phyloP scores from a whole-genome alignment of 768 basidiomycete genomes.

The Tulasnella sp. region DNA sequence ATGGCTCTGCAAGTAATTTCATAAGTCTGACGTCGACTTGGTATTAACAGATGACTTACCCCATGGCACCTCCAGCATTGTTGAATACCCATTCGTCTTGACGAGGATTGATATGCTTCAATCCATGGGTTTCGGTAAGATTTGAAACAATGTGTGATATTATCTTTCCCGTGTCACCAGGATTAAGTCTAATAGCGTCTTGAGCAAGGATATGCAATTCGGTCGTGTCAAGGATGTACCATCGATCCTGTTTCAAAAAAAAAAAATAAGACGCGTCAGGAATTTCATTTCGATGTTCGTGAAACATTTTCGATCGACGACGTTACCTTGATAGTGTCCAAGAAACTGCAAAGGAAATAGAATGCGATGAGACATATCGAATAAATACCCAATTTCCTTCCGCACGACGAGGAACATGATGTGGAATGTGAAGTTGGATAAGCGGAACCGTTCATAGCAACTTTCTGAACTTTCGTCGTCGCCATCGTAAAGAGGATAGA shows the following conservation, averaged over 20 bases:
- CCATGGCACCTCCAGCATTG: conserved; percentile 97
- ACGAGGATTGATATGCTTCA: conserved; percentile 40
- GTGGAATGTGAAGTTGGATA: too few relatives aligned
- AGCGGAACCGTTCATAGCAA: too few relatives aligned
- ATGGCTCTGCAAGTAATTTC: conserved; percentile 40
- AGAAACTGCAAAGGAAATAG: too few relatives aligned
- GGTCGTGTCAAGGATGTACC: conserved; percentile 73
- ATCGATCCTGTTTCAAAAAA: conserved; percentile 64
- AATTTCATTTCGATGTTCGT: too few relatives aligned
- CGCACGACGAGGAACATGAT: too few relatives aligned
- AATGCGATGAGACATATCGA: too few relatives aligned
- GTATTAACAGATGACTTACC: conserved; percentile 24
- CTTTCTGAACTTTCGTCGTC: too few relatives aligned
- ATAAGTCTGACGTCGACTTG: not conserved
- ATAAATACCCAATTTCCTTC: too few relatives aligned
- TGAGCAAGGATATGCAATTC: conserved; percentile 59
- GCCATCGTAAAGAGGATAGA: too few relatives aligned
- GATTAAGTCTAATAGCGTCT: conserved; percentile 53
- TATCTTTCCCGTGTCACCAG: conserved; percentile 56
- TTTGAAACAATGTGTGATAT: conserved; percentile 70
- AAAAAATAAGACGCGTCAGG: too few relatives aligned
- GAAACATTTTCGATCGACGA: too few relatives aligned
- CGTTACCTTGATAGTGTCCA: too few relatives aligned
- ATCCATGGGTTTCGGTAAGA: conserved; percentile 59
- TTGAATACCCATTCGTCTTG: conserved; percentile 83